These are phyloP conservation scores for Phylloporus sp. DNA, from an alignment of 768 basidiomycete genomes.

Conservation along the genomic window DNA sequence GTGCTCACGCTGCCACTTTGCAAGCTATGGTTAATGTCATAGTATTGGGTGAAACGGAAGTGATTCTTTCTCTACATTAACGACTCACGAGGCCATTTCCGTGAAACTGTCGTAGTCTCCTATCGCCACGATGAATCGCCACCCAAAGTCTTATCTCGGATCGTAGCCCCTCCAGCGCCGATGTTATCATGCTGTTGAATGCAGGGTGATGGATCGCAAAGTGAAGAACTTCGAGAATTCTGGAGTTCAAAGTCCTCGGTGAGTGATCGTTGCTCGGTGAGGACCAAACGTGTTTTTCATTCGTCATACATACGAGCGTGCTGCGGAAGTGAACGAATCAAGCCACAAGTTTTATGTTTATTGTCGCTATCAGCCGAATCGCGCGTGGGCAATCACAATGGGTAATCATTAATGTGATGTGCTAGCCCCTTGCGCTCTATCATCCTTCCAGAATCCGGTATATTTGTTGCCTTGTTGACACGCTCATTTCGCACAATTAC, in stretches of 20 bases:
- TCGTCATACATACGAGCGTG: neutral
- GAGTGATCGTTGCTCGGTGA: constrained; percentile 1
- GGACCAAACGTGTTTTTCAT: constrained; percentile 6
- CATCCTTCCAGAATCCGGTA: constrained; percentile 20
- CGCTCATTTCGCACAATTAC: constrained; percentile 17
- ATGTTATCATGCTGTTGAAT: neutral
- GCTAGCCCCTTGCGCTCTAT: constrained; percentile 10
- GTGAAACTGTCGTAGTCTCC: neutral
- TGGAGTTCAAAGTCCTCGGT: constrained; percentile 12
- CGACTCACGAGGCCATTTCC: neutral
- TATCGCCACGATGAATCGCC: neutral
- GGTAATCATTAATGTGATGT: constrained; percentile 14
- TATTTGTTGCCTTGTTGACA: constrained; percentile 14
- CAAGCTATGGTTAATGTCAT: too few species aligned
- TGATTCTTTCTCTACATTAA: neutral
- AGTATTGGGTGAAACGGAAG: neutral
- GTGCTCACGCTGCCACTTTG: neutral
- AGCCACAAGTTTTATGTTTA: constrained; percentile 17
- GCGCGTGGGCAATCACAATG: constrained; percentile 22
- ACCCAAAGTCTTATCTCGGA: neutral
- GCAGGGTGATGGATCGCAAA: constrained; percentile 14
- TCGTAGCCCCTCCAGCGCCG: neutral
- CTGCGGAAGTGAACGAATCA: constrained; percentile 4
- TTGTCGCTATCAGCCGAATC: constrained; percentile 24
- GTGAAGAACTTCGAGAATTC: constrained; percentile 21